Evolutionary conservation across 768 basidiomycete species (phyloP).

Genomic region (Trametes cubensis): DNA sequence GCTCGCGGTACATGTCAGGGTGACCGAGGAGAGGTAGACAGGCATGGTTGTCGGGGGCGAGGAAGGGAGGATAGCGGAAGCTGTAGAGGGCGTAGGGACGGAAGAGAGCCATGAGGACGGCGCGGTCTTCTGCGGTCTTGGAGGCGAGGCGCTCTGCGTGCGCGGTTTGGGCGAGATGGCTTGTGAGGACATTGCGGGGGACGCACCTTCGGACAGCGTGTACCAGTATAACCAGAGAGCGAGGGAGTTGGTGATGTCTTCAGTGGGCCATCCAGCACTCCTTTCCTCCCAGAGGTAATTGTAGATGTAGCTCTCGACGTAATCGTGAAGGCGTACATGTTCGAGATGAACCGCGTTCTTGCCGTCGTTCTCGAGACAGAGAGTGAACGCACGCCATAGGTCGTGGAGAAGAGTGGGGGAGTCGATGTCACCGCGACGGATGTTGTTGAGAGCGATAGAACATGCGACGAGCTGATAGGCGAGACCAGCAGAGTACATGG

Average conservation of each 20-base stretch:
- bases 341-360: conserved; percentile 55
- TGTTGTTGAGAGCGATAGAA: conserved; percentile 35
- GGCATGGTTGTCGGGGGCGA: conserved; percentile 66
- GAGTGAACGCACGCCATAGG: conserved; percentile 52
- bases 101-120: conserved; percentile 37
- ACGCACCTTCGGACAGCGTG: conserved; percentile 51
- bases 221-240: conserved; percentile 70
- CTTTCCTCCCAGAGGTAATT: conserved; percentile 46
- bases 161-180: background rate
- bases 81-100: conserved; percentile 48
- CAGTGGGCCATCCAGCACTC: conserved; percentile 58
- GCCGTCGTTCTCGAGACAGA: conserved; percentile 70
- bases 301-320: conserved; percentile 48
- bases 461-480: conserved; percentile 43
- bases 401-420: conserved; percentile 35
- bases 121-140: conserved; percentile 29
- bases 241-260: conserved; percentile 50
- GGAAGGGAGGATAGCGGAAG: conserved; percentile 54
- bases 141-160: conserved; percentile 22
- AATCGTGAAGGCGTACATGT: conserved; percentile 50
- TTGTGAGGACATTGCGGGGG: background rate
- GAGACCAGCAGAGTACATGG: conserved; percentile 41
- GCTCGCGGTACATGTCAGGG: conserved; percentile 20
- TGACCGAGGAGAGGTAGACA: conserved; percentile 46
- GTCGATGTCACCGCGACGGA: conserved; percentile 38